Evolutionary conservation across 2,329 filamentous ascomycete species (phyloP), one percentile per base, ranked within the genome.

Genomic region (Metarhizium robertsii): DNA sequence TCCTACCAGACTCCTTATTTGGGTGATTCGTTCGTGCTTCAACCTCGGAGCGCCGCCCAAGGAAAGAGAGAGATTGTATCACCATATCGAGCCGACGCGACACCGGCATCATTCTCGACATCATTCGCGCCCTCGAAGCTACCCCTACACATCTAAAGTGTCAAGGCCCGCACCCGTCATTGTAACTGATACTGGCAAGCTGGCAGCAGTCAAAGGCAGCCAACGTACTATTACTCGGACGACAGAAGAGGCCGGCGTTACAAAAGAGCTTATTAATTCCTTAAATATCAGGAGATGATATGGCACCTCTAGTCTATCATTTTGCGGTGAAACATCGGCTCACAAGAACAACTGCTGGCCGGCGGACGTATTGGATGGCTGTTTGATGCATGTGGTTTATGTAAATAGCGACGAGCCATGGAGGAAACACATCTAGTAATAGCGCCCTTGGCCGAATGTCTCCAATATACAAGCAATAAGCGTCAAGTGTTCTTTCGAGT

Each of bases 21-120:
- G 77, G 77, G 64, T 79, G 58, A 54, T 79, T 59, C 69, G 71
- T 6, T 76, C 74, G 2, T 78, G 74, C 62, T 60, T 66, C 52
- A 74, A 75, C 60, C 61, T 74, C 42, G 71, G 72, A 8, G 70
- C 68, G 1, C 70, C 71, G 8, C 67, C 68, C 0, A 62, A 63
- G 5, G 65, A 67, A 16, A 50, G 67, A 16, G 60, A 73, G 60
- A 64, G 61, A 36, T 63, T 63, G 62, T 72, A 73, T 53, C 63
- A 66, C 54, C 63, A 65, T 18, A 65, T 68, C 43, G 53, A 59
- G 11, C 50, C 63, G n/a, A 59, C 60, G 36, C 56, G 59, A 18
- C 63, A 59, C 25, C 60, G 57, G 5, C 66, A 66, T 16, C 64
- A 61, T 20, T 62, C 61, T 2, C 53, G 50, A 5, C 56, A 53